Evolutionary conservation across 192 early-diverging fungal species (phyloP).

Genomic region (Diversispora epigaea): DNA sequence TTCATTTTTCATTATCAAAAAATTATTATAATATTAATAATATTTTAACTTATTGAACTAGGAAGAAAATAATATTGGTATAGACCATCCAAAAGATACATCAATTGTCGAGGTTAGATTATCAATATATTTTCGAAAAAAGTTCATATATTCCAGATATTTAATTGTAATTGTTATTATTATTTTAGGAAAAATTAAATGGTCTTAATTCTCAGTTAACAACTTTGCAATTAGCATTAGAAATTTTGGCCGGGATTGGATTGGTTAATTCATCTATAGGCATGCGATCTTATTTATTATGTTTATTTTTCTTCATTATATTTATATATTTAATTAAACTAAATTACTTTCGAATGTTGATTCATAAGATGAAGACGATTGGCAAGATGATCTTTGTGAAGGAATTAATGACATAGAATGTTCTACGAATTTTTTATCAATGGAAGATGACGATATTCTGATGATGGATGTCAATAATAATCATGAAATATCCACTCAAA

Average conservation of each 20-base stretch:
- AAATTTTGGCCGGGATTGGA: slow-evolving; percentile 82
- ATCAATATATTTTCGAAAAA: too few relatives aligned
- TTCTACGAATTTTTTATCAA: slow-evolving; percentile 45
- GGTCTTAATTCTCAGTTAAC: slow-evolving; percentile 56
- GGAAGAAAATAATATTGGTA: too few relatives aligned
- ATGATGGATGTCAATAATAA: slow-evolving; percentile 47
- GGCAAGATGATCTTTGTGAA: slow-evolving; percentile 34
- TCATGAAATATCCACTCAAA: slow-evolving; percentile 42
- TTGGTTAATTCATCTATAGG: slow-evolving; percentile 59
- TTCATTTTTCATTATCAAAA: background rate
- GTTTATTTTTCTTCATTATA: background rate
- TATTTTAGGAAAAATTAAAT: slow-evolving; percentile 38
- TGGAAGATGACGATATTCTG: slow-evolving; percentile 44
- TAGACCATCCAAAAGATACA: too few relatives aligned
- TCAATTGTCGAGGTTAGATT: too few relatives aligned
- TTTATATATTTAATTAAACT: background rate
- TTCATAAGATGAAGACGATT: slow-evolving; percentile 41
- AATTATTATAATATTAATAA: background rate
- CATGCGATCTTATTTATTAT: slow-evolving; percentile 11
- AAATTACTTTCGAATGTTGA: background rate
- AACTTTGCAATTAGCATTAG: slow-evolving; percentile 71
- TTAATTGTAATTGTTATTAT: slow-evolving; percentile 1
- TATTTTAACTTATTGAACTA: too few relatives aligned
- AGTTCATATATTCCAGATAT: too few relatives aligned
- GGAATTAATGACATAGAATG: slow-evolving; percentile 41